Evolutionary conservation across 371 early-diverging fungal species (phyloP).

Genomic region (Chytridium lagenaria): DNA sequence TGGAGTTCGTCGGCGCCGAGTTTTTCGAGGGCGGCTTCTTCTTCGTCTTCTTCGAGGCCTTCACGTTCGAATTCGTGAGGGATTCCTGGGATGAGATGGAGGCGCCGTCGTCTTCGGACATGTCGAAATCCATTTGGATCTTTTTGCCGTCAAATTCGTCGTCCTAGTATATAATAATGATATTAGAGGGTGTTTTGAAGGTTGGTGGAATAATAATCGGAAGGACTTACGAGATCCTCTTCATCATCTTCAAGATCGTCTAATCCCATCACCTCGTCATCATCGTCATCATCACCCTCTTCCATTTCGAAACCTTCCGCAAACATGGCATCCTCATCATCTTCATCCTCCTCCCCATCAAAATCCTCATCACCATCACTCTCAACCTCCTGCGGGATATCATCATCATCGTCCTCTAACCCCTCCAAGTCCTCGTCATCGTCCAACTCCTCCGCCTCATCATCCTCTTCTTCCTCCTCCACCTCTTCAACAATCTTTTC

Average conservation of each 20-base stretch:
- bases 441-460: slow-evolving; percentile 25
- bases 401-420: slow-evolving; percentile 40
- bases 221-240: slow-evolving; percentile 27
- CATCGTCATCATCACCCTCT: slow-evolving; percentile 24
- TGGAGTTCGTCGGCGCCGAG: slow-evolving; percentile 78
- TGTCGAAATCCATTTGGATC: slow-evolving; percentile 27
- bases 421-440: slow-evolving; percentile 29
- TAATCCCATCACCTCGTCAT: slow-evolving; percentile 41
- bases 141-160: slow-evolving; percentile 52
- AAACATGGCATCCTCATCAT: slow-evolving; percentile 47
- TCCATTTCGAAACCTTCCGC: slow-evolving; percentile 15
- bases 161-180: slow-evolving; percentile 15
- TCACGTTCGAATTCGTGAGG: slow-evolving; percentile 72
- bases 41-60: slow-evolving; percentile 71
- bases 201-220: not conserved
- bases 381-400: slow-evolving; percentile 43
- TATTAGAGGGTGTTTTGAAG: not conserved
- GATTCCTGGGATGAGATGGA: slow-evolving; percentile 50
- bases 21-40: slow-evolving; percentile 66
- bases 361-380: not conserved
- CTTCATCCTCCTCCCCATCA: slow-evolving; percentile 26
- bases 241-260: slow-evolving; percentile 39
- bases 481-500: not conserved
- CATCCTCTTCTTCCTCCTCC: too few species aligned
- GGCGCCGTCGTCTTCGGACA: slow-evolving; percentile 45